Evolutionary conservation across 108 stramenopile species (phyloP), one percentile per base, ranked within the genome.

Genomic region (Cyclostephanos tholiformis): DNA sequence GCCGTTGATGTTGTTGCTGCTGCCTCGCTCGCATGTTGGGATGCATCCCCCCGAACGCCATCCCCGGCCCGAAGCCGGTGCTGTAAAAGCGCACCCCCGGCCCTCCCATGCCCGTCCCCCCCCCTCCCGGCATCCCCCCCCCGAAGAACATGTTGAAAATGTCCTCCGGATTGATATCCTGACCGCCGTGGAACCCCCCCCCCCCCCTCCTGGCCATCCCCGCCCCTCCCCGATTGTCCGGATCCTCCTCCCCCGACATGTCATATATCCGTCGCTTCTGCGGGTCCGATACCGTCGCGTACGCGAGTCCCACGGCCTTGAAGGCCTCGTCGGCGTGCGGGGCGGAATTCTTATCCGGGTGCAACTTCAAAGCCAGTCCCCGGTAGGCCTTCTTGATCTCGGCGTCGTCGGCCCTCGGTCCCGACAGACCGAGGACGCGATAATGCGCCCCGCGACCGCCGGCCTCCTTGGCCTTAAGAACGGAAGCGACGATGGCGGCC

Each of bases 131-230:
- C 90, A 91, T 91, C 7, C 92, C 94, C 1, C 93, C 95, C 26
- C 93, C 93, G 79, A 97, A 97, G 74, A 98, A 98, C 96, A 97
- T 97, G 72, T 95, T 95, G 67, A 98, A 98, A 59, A 98, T 95
- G 64, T 97, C 95, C 74, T 97, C 93, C 3, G 98, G 97, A 56
- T 76, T 84, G 3, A 97, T 87, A 29, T 92, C 96, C 59, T 86
- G 85, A 43, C 90, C 84, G 78, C 90, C 87, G 57, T 63, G 20
- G 25, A n/a, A 43, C 2, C 41, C n/a, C 4, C 41, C 41, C 11
- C 11, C 38, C 6, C 70, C 44, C 79, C 79, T 61, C 73, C n/a
- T n/a, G n/a, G 61, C 74, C 63, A 77, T 82, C n/a, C 75, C 86
- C 12, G 82, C 86, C 30, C 90, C 95, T 63, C 91, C 92, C 10